Percentiles rank a stretch among this genome's conserved stretches.
These are phyloP conservation scores for Eutypella sp. DNA, from an alignment of 2,329 filamentous ascomycete species.

Conservation along the genomic window DNA sequence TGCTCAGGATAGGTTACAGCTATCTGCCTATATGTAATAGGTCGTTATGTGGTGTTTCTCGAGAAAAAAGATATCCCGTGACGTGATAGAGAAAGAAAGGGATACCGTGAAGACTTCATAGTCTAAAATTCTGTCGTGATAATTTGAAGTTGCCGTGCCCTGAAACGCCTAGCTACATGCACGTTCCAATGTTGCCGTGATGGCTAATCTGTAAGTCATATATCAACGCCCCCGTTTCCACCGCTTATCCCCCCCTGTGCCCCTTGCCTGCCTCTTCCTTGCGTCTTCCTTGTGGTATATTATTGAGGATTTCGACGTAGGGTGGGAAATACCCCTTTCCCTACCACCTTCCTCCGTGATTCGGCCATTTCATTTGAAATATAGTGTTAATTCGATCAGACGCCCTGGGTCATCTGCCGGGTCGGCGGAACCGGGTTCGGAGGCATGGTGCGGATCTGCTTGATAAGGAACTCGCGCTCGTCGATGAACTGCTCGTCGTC, in stretches of 20 bases:
- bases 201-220: slow-evolving; percentile 12
- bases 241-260: too few relatives aligned
- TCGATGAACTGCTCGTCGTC: slow-evolving; percentile 99
- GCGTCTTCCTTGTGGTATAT: neutral
- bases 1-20: too few relatives aligned
- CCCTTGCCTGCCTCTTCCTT: too few relatives aligned
- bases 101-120: neutral
- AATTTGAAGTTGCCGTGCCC: slow-evolving; percentile 12
- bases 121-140: neutral
- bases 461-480: slow-evolving; percentile 94
- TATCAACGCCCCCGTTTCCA: slow-evolving; percentile 1
- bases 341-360: slow-evolving; percentile 2
- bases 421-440: slow-evolving; percentile 50
- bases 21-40: too few relatives aligned
- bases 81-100: neutral
- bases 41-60: too few relatives aligned
- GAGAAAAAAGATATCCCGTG: neutral
- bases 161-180: slow-evolving; percentile 29
- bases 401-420: slow-evolving; percentile 29
- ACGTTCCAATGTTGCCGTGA: slow-evolving; percentile 20
- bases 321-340: neutral
- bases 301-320: slow-evolving; percentile 2
- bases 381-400: slow-evolving; percentile 8
- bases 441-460: slow-evolving; percentile 76
- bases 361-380: neutral